Evolutionary conservation across 139 green algal genomes (phyloP), one percentile per base, ranked within the genome.

Genomic region (Tetradesmus obliquus): DNA sequence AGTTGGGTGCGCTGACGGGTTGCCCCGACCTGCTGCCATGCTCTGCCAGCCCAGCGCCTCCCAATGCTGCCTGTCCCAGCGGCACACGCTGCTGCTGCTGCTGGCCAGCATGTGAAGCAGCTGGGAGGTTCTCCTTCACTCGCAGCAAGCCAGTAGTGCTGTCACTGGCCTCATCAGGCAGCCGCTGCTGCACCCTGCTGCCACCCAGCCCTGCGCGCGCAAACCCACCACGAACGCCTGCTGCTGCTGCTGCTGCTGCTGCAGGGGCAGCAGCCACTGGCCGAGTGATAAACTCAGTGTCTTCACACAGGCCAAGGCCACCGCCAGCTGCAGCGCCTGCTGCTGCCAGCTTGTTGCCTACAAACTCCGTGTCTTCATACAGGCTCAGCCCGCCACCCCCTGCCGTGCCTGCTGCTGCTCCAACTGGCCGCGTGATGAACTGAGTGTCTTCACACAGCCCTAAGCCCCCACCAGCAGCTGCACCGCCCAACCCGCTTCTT

Each of bases 381-480:
- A 88, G 53, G 12, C 62, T 12, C 6, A 71, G 10, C 3, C n/a
- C 32, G 3, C 53, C 20, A 79, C 58, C 83, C 10, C 4, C 83
- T 24, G 15, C 69, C 19, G 19, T 19, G 53, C 54, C 55, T 79
- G 22, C 17, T 24, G 82, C 24, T 22, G 79, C 71, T 19, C 13
- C 24, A 24, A 71, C 81, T 3, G 24, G 5, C 72, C 72, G 24
- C 0, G 69, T 92, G 22, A 94, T n/a, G 55, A 93, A 95, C 66
- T 94, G 55, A 10, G 93, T 94, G 81, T 95, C 93, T 88, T 95
- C 91, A 53, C 93, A 94, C 55, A 95, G 62, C 17, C 90, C 76
- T 24, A 93, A 57, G 0, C 84, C 81, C 0, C 85, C 69, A 24
- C n/a, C 60, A 10, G n/a, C 87, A 20, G 79, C 53, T 24, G 12